Evolutionary conservation across 352 stramenopile species (phyloP).

Genomic region (Globisporangium takayamanum): DNA sequence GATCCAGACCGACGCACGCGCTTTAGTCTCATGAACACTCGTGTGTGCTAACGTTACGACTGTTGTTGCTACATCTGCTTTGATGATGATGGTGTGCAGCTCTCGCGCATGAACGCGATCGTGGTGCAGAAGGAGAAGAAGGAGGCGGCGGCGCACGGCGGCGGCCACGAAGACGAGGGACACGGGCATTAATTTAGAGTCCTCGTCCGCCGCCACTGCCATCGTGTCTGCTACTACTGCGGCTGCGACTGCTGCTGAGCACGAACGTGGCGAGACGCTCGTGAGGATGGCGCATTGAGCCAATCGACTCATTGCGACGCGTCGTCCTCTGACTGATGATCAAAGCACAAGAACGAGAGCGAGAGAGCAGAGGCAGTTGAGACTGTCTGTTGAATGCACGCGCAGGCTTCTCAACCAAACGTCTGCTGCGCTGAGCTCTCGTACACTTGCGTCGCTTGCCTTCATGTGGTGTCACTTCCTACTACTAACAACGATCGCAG

Average conservation of each 20-base stretch:
- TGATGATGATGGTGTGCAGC: slow-evolving; percentile 18
- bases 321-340: too few species aligned
- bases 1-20: too few species aligned
- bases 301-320: neutral
- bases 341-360: neutral
- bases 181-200: slow-evolving; percentile 42
- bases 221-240: too few species aligned
- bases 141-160: slow-evolving; percentile 41
- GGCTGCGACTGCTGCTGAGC: too few species aligned
- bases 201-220: neutral
- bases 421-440: too few species aligned
- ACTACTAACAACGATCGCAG: too few species aligned
- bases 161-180: slow-evolving; percentile 24
- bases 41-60: neutral
- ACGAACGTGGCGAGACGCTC: too few species aligned
- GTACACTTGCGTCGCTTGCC: too few species aligned
- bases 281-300: neutral
- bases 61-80: neutral
- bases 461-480: too few species aligned
- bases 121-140: slow-evolving; percentile 73
- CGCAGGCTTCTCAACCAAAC: neutral
- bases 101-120: slow-evolving; percentile 81
- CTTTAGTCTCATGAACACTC: neutral
- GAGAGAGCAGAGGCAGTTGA: neutral
- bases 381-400: neutral